These are phyloP conservation scores for Debaryomycetaceae sp. DNA, from an alignment of 1,139 yeast genomes.

Conservation along the genomic window DNA sequence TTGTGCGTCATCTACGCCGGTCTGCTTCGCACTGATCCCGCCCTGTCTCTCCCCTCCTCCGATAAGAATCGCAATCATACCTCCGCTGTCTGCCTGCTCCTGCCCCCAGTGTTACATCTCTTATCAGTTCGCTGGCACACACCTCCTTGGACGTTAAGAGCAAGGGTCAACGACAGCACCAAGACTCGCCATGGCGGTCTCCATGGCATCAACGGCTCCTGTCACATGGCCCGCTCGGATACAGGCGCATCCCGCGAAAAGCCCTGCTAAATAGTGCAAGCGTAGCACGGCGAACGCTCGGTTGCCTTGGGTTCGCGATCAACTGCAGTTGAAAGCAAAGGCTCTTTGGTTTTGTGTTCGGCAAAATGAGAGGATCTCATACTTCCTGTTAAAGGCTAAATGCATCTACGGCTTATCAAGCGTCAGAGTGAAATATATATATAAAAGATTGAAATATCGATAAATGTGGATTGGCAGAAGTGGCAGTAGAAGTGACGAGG, in stretches of 20 bases:
- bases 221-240: neutral
- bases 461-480: neutral
- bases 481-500: neutral
- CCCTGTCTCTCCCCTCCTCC: no score
- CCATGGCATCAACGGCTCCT: neutral
- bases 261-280: neutral
- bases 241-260: neutral
- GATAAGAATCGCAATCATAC: no score
- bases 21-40: no score
- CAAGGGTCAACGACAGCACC: neutral
- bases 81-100: no score
- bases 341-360: neutral
- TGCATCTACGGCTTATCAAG: no score
- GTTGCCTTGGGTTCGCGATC: slow-evolving; percentile 5
- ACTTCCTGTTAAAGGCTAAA: no score
- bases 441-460: neutral
- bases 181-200: neutral
- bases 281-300: neutral
- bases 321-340: slow-evolving; percentile 7
- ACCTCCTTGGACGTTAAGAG: neutral
- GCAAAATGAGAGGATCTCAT: neutral
- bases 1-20: no score
- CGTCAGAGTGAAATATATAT: no score
- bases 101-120: neutral
- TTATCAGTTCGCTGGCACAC: neutral